Percentiles rank a stretch among this genome's conserved stretches.
These are phyloP conservation scores for Talaromyces sp. DNA, from an alignment of 2,329 filamentous ascomycete species.

Conservation along the genomic window DNA sequence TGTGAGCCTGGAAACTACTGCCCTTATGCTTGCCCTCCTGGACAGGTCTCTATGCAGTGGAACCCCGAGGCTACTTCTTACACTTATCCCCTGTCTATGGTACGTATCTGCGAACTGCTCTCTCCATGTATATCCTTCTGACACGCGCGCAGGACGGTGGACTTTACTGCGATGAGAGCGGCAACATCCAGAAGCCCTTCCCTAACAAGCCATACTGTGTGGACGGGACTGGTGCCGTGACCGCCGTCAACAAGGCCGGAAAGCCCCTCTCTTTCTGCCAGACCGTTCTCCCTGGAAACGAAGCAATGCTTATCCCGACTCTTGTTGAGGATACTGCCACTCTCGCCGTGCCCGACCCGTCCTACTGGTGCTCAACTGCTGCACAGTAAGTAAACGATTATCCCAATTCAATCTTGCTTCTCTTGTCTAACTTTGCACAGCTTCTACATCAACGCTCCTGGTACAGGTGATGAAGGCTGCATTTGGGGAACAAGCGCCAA, in stretches of 20 bases:
- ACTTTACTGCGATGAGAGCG: conserved; percentile 62
- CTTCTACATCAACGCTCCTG: conserved; percentile 74
- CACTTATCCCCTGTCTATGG: conserved; percentile 65
- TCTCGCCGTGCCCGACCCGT: conserved; percentile 63
- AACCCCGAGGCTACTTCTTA: conserved; percentile 62
- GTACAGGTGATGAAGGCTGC: conserved; percentile 56
- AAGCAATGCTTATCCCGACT: conserved; percentile 42
- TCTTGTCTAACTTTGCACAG: conserved; percentile 30
- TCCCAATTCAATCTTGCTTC: conserved; percentile 3
- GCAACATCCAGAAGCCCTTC: conserved; percentile 65
- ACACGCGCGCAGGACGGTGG: conserved; percentile 58
- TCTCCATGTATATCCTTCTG: neutral
- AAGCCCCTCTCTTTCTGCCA: conserved; percentile 10
- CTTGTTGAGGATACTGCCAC: conserved; percentile 51
- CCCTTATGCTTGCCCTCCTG: conserved; percentile 69
- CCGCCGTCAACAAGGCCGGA: conserved; percentile 61
- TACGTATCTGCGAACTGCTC: conserved; percentile 26
- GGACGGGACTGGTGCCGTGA: conserved; percentile 59
- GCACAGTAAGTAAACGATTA: conserved; percentile 57
- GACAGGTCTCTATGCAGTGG: conserved; percentile 75
- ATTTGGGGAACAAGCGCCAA: conserved; percentile 62
- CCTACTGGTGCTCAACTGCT: conserved; percentile 67
- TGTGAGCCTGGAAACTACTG: conserved; percentile 66
- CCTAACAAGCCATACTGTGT: conserved; percentile 62
- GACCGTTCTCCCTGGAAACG: conserved; percentile 8